Percentiles rank a stretch among this genome's conserved stretches.
Conservation (phyloP, 768 basidiomycete genomes). For the Strobilomyces dryophilus region DNA sequence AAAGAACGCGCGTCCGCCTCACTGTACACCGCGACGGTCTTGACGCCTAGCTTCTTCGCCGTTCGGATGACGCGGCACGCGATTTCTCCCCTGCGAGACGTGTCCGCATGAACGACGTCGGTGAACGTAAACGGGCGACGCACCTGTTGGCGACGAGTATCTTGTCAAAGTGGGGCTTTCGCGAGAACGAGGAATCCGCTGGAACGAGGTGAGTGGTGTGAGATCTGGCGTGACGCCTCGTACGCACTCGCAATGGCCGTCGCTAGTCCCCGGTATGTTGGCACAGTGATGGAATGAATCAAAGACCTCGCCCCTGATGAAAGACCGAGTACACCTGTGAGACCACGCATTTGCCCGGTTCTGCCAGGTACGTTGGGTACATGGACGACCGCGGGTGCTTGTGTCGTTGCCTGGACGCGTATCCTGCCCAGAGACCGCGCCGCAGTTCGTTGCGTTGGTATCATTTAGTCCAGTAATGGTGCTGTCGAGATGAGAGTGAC, state of each 20-base stretch:
- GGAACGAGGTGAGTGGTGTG: background rate
- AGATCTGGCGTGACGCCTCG: background rate
- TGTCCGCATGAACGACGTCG: background rate
- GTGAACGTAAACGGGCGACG: background rate
- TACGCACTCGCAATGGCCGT: slow-evolving; percentile 18
- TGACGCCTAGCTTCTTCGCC: slow-evolving; percentile 81
- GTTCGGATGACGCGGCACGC: slow-evolving; percentile 94
- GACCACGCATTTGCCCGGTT: slow-evolving; percentile 5
- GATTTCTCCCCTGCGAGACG: slow-evolving; percentile 74
- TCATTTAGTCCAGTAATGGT: slow-evolving; percentile 12
- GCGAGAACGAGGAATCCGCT: slow-evolving; percentile 3
- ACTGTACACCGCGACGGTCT: slow-evolving; percentile 89
- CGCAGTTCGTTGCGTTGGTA: slow-evolving; percentile 28
- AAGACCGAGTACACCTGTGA: background rate
- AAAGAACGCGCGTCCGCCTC: slow-evolving; percentile 78
- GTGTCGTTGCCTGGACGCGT: slow-evolving; percentile 10
- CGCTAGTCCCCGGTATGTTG: slow-evolving; percentile 13
- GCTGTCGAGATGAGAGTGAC: background rate
- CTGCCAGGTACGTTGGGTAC: slow-evolving; percentile 6
- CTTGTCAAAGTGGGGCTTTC: slow-evolving; percentile 76
- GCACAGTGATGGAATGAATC: background rate
- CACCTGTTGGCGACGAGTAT: slow-evolving; percentile 88
- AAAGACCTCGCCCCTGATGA: background rate
- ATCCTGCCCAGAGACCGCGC: slow-evolving; percentile 23
- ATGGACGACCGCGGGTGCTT: slow-evolving; percentile 4